Percentiles rank a stretch among this genome's conserved stretches.
Conservation (phyloP, 257 asterid genomes). For the Scutellaria barbata region DNA sequence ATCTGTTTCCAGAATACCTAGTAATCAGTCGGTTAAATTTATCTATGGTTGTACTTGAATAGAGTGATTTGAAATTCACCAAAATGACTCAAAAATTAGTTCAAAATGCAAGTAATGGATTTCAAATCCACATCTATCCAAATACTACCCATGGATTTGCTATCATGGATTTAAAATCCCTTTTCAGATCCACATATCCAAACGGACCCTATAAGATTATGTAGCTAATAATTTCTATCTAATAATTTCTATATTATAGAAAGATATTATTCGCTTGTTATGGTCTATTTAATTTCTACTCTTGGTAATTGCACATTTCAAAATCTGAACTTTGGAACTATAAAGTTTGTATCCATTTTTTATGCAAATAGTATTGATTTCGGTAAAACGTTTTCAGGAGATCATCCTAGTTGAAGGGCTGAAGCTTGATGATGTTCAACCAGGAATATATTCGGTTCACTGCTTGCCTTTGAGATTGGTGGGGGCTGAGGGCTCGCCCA, state of each 20-base stretch:
- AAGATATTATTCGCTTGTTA: too few relatives aligned
- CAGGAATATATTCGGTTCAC: slow-evolving; percentile 77
- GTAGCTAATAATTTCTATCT: neutral
- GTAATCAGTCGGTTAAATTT: neutral
- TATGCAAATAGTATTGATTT: neutral
- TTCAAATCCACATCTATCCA: too few relatives aligned
- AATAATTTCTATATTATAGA: neutral
- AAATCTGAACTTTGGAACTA: too few relatives aligned
- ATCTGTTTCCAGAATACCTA: neutral
- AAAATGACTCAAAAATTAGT: too few relatives aligned
- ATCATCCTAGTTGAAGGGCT: slow-evolving; percentile 94
- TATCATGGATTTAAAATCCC: too few relatives aligned
- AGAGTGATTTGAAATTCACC: too few relatives aligned
- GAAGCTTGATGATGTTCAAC: slow-evolving; percentile 68
- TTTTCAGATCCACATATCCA: too few relatives aligned
- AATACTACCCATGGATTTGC: too few relatives aligned
- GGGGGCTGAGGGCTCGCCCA: slow-evolving; percentile 97
- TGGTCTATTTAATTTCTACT: too few relatives aligned
- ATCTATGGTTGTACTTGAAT: too few relatives aligned
- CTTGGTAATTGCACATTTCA: too few relatives aligned
- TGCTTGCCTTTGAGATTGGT: slow-evolving; percentile 88
- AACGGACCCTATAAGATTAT: neutral
- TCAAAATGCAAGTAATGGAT: too few relatives aligned
- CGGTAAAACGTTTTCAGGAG: slow-evolving; percentile 59
- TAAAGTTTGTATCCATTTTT: neutral